Percentiles rank a stretch among this genome's conserved stretches.
Conservation (phyloP, 345 rosid species). For the Arabidopsis arenosa region DNA sequence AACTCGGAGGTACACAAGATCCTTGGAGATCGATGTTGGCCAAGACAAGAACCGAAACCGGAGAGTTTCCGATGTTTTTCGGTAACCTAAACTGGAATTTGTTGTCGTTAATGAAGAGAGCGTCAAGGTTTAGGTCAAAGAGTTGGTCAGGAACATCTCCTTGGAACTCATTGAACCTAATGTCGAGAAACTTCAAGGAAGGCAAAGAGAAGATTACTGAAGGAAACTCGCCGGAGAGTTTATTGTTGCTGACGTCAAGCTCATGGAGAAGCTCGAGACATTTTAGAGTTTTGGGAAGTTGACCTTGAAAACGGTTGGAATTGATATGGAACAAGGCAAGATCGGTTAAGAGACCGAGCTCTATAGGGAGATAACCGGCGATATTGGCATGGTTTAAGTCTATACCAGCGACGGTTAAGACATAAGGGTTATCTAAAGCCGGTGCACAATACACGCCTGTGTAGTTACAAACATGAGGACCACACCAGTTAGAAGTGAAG, state of each 20-base stretch:
- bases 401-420: slow-evolving; percentile 75
- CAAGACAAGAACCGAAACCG: slow-evolving; percentile 76
- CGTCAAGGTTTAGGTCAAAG: slow-evolving; percentile 76
- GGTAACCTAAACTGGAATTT: slow-evolving; percentile 71
- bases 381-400: slow-evolving; percentile 81
- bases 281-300: slow-evolving; percentile 56
- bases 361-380: slow-evolving; percentile 64
- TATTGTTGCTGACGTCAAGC: slow-evolving; percentile 83
- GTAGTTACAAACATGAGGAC: slow-evolving; percentile 86
- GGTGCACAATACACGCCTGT: slow-evolving; percentile 84
- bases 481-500: slow-evolving; percentile 74
- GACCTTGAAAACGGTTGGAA: slow-evolving; percentile 71
- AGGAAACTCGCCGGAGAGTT: slow-evolving; percentile 69
- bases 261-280: slow-evolving; percentile 62
- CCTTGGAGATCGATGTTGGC: slow-evolving; percentile 70
- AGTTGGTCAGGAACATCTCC: slow-evolving; percentile 64
- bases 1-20: slow-evolving; percentile 69
- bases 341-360: slow-evolving; percentile 80
- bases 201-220: slow-evolving; percentile 60
- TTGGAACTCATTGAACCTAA: slow-evolving; percentile 65
- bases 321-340: slow-evolving; percentile 80
- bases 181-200: slow-evolving; percentile 79
- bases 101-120: slow-evolving; percentile 83
- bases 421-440: slow-evolving; percentile 58
- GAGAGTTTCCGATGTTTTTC: slow-evolving; percentile 71